Evolutionary conservation across 768 basidiomycete species (phyloP).

Genomic region (Termitomyces titanicus): DNA sequence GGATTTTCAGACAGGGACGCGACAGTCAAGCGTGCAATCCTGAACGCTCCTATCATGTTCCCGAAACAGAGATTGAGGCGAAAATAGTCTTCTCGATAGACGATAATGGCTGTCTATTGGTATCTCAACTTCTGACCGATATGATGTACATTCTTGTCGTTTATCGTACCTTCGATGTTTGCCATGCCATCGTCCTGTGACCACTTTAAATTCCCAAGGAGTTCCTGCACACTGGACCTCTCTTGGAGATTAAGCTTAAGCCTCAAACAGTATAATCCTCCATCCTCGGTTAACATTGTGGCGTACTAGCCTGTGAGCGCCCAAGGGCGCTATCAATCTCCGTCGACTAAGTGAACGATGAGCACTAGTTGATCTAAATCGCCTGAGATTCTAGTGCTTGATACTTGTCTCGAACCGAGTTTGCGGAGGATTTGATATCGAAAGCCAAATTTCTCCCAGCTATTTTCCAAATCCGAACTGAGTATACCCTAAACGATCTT

Average conservation of each 20-base stretch:
- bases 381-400: background rate
- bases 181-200: background rate
- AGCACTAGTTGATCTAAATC: background rate
- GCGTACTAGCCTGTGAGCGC: background rate
- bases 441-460: background rate
- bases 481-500: background rate
- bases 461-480: background rate
- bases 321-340: too few species aligned
- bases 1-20: slow-evolving; percentile 64
- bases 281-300: background rate
- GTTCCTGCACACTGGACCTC: background rate
- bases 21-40: slow-evolving; percentile 65
- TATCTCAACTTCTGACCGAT: background rate
- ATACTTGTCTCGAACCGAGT: background rate
- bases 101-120: background rate
- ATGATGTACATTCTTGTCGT: too few species aligned
- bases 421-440: background rate
- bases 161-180: too few species aligned
- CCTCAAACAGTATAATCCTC: background rate
- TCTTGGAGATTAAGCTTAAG: background rate
- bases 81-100: slow-evolving; percentile 18
- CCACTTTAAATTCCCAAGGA: background rate
- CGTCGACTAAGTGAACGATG: too few species aligned
- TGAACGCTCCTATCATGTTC: slow-evolving; percentile 77
- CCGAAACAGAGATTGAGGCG: slow-evolving; percentile 56